These are phyloP conservation scores for Naganishia sp. DNA, from an alignment of 1,284 basidiomycete genomes.

Conservation along the genomic window DNA sequence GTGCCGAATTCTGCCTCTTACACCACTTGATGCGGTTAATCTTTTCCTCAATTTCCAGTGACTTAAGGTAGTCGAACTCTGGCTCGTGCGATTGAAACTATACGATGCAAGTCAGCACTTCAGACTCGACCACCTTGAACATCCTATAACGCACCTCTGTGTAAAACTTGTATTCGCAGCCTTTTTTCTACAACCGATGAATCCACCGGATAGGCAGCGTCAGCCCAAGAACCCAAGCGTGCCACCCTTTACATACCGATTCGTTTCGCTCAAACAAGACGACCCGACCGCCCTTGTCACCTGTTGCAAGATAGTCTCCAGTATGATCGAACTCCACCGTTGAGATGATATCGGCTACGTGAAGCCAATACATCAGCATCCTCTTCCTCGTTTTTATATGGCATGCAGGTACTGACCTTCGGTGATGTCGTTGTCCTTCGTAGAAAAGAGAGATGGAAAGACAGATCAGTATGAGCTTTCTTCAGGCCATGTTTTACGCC, in stretches of 20 bases:
- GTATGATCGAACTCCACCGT: constrained; percentile 99
- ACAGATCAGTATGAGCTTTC: neutral
- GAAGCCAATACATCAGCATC: neutral
- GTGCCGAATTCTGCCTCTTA: constrained; percentile 94
- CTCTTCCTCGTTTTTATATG: neutral
- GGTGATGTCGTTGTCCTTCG: constrained; percentile 95
- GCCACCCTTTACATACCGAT: constrained; percentile 64
- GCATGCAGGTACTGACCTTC: constrained; percentile 68
- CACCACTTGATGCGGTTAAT: constrained; percentile 99
- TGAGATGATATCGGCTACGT: constrained; percentile 92
- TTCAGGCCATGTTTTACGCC: neutral
- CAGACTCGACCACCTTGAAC: too few species aligned
- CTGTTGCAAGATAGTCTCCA: constrained; percentile 98
- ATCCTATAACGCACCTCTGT: constrained; percentile 64
- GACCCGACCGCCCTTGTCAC: constrained; percentile 98
- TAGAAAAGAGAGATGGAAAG: neutral
- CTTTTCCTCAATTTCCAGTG: constrained; percentile 99
- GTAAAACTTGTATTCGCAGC: constrained; percentile 99
- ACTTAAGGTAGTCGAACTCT: constrained; percentile 99
- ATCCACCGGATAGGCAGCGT: neutral
- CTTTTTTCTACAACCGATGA: constrained; percentile 76
- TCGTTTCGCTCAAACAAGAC: constrained; percentile 99
- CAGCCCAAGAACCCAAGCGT: neutral
- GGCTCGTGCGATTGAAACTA: constrained; percentile 95
- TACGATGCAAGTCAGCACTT: neutral